Evolutionary conservation across 495 filamentous ascomycete species (phyloP), one percentile per base, ranked within the genome.

Genomic region (Monascus purpureus): DNA sequence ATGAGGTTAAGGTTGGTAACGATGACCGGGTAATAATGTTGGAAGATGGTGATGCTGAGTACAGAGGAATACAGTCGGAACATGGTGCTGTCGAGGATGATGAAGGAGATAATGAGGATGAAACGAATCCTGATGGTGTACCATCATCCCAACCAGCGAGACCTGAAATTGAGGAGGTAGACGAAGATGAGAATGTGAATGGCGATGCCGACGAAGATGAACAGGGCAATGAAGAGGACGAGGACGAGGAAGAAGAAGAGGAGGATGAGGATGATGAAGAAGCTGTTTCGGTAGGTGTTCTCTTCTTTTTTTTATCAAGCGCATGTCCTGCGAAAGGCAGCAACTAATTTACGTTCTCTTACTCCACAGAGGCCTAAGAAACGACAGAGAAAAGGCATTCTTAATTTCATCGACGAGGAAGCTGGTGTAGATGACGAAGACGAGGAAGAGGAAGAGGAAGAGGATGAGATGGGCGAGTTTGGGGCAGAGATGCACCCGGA

Each of bases 401-500:
- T 80, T 39, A 68, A 74, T 30, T 95, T 93, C 73, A 68, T 97
- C 57, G 90, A 97, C 68, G 80, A 82, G 39, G 90, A 95, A 63
- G 88, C 88, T 46, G 90, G 93, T 57, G 88, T 96, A 35, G 88
- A 94, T 40, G 88, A 82, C 18, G 88, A 97, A 29, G 88, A 96
- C 34, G 88, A 93, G 30, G 79, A 73, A 37, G 84, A 85, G 32
- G 84, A 92, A 36, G 86, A 90, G 20, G 87, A 93, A n/a, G 74
- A 82, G 35, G 80, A 83, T 37, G 80, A 81, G 37, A 64, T 80
- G 38, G 75, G 74, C 22, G 90, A 83, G 31, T 84, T 92, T 46
- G 83, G 86, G 41, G 81, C 80, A 23, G 80, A 93, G 53, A 80
- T 78, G 40, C 85, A 95, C 52, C 82, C 83, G 1, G 86, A 93